These are phyloP conservation scores for Teunomyces cretensis DNA, from an alignment of 805 yeast genomes.

Conservation along the genomic window DNA sequence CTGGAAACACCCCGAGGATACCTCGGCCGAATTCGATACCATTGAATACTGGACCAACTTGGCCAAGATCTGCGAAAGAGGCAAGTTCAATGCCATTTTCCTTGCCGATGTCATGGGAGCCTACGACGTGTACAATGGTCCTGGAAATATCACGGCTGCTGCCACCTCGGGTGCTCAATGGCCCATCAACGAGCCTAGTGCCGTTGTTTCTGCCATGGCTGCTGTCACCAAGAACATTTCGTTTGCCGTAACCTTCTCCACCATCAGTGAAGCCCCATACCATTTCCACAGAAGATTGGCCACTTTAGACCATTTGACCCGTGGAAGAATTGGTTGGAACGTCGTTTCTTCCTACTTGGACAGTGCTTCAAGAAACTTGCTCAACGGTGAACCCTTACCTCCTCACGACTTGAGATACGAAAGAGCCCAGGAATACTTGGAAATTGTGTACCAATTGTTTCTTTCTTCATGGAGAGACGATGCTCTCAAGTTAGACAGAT, in stretches of 20 bases:
- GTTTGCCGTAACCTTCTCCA: constrained; percentile 44
- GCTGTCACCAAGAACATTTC: constrained; percentile 39
- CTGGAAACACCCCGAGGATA: constrained; percentile 42
- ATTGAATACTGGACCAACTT: constrained; percentile 36
- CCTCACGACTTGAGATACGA: constrained; percentile 42
- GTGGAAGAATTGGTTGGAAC: constrained; percentile 49
- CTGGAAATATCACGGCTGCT: constrained; percentile 34
- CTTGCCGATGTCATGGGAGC: constrained; percentile 43
- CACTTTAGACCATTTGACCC: constrained; percentile 43
- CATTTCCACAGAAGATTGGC: constrained; percentile 44
- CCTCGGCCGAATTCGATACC: constrained; percentile 23
- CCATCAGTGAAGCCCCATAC: constrained; percentile 44
- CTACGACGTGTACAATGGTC: constrained; percentile 44
- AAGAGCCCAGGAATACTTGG: constrained; percentile 39
- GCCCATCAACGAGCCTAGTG: constrained; percentile 42
- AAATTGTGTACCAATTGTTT: constrained; percentile 39
- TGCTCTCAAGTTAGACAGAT: constrained; percentile 27
- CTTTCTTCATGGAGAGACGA: constrained; percentile 47
- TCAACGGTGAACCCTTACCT: constrained; percentile 36
- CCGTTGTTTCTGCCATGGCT: constrained; percentile 42
- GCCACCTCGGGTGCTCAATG: constrained; percentile 31
- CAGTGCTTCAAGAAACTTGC: constrained; percentile 40
- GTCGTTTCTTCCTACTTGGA: constrained; percentile 46
- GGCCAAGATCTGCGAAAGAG: constrained; percentile 38
- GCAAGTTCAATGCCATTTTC: constrained; percentile 39